These are phyloP conservation scores for Botrytis sinoallii DNA, from an alignment of 2,329 filamentous ascomycete species.

Conservation along the genomic window DNA sequence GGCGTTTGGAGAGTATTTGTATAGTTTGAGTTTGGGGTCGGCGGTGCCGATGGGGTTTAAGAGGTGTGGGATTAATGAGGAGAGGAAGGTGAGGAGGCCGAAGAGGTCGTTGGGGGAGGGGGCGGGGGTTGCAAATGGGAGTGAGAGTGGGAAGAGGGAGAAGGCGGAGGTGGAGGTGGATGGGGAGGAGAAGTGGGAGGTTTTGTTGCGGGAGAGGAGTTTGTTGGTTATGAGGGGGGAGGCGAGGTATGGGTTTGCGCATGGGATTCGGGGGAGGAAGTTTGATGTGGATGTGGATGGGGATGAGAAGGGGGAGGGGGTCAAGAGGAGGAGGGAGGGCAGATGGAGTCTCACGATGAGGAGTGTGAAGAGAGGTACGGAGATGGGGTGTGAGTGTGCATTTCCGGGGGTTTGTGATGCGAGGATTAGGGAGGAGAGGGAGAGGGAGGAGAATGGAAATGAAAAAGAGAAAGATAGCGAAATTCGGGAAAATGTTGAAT, in stretches of 20 bases:
- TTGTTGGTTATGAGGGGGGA: constrained; percentile 20
- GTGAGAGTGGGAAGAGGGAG: not conserved
- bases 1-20: constrained; percentile 41
- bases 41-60: not conserved
- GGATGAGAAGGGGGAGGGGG: not conserved
- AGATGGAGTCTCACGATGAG: constrained; percentile 24
- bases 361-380: constrained; percentile 11
- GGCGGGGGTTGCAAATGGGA: too few species aligned
- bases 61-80: constrained; percentile 2
- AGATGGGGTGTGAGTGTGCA: constrained; percentile 15
- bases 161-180: not conserved
- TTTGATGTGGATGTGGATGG: constrained; percentile 11
- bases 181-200: constrained; percentile 8
- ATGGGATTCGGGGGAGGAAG: constrained; percentile 20
- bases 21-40: constrained; percentile 23
- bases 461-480: not conserved
- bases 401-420: constrained; percentile 23
- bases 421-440: constrained; percentile 19
- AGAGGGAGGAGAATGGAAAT: constrained; percentile 12
- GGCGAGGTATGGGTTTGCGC: constrained; percentile 19
- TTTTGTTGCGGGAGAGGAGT: constrained; percentile 16
- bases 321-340: constrained; percentile 12
- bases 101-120: not conserved
- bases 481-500: rapidly evolving
- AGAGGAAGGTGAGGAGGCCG: constrained; percentile 6